Evolutionary conservation across 2,329 filamentous ascomycete species (phyloP).

Genomic region (Penicillium sp.): DNA sequence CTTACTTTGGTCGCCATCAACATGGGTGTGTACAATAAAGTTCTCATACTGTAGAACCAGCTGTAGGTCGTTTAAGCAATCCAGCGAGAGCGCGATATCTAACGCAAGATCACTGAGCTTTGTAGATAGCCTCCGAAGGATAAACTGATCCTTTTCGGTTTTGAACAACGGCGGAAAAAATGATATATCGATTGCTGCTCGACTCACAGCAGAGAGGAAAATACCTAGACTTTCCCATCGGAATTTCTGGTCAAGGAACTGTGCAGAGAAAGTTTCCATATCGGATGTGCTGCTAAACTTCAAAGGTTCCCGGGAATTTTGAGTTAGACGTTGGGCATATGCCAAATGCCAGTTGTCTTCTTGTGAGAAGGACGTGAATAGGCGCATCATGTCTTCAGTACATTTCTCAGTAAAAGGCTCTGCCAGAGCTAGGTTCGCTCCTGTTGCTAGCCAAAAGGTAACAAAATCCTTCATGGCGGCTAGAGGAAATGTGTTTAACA

Average conservation of each 20-base stretch:
- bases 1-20: slow-evolving; percentile 49
- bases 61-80: slow-evolving; percentile 47
- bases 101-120: slow-evolving; percentile 38
- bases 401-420: slow-evolving; percentile 26
- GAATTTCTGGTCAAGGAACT: slow-evolving; percentile 29
- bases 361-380: slow-evolving; percentile 19
- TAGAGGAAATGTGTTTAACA: slow-evolving; percentile 22
- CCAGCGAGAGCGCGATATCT: slow-evolving; percentile 37
- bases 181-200: slow-evolving; percentile 36
- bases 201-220: slow-evolving; percentile 38
- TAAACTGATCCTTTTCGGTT: slow-evolving; percentile 28
- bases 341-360: slow-evolving; percentile 28
- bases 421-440: slow-evolving; percentile 28
- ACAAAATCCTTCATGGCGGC: slow-evolving; percentile 28
- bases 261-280: slow-evolving; percentile 20
- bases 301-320: slow-evolving; percentile 23
- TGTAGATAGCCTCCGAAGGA: slow-evolving; percentile 25
- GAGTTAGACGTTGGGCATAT: slow-evolving; percentile 23
- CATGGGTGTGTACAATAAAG: slow-evolving; percentile 46
- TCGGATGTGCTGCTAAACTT: slow-evolving; percentile 13
- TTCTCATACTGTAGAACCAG: slow-evolving; percentile 50
- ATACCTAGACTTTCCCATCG: slow-evolving; percentile 45
- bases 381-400: slow-evolving; percentile 24
- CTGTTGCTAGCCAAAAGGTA: slow-evolving; percentile 27
- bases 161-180: slow-evolving; percentile 34